Evolutionary conservation across 1,284 basidiomycete genomes (phyloP).

Genomic region (Malassezia obtusa): DNA sequence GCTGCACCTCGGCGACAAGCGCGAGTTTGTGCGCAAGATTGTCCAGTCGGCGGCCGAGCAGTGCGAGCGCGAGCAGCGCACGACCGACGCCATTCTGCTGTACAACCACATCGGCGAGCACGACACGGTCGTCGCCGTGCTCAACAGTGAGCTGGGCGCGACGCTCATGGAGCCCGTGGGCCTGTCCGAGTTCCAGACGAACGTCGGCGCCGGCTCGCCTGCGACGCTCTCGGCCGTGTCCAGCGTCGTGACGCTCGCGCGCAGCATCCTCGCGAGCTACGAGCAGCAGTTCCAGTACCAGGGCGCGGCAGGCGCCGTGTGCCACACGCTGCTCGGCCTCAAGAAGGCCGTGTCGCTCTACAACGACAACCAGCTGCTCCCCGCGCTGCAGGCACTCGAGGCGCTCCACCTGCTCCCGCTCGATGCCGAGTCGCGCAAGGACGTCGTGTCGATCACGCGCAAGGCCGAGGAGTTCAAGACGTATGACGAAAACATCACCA

Average conservation of each 20-base stretch:
- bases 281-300: slow-evolving; percentile 61
- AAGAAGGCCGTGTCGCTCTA: slow-evolving; percentile 72
- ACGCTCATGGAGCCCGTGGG: slow-evolving; percentile 35
- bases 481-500: slow-evolving; percentile 71
- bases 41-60: slow-evolving; percentile 70
- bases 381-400: slow-evolving; percentile 76
- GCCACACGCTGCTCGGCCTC: slow-evolving; percentile 62
- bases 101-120: slow-evolving; percentile 92
- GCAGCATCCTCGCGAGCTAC: slow-evolving; percentile 75
- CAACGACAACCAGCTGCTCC: slow-evolving; percentile 62
- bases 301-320: slow-evolving; percentile 62
- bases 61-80: slow-evolving; percentile 60
- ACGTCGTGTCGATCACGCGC: slow-evolving; percentile 73
- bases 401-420: slow-evolving; percentile 80
- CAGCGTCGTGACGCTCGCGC: slow-evolving; percentile 66
- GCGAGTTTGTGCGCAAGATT: slow-evolving; percentile 71
- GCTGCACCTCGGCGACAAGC: slow-evolving; percentile 62
- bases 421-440: slow-evolving; percentile 55
- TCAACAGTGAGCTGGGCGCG: slow-evolving; percentile 80
- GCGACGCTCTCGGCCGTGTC: slow-evolving; percentile 57
- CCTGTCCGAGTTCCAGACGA: slow-evolving; percentile 15
- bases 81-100: slow-evolving; percentile 82
- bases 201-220: slow-evolving; percentile 13
- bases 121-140: slow-evolving; percentile 72
- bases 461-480: slow-evolving; percentile 83